Conservation (phyloP, 2,329 filamentous ascomycete genomes). For the Trichoderma harzianum region DNA sequence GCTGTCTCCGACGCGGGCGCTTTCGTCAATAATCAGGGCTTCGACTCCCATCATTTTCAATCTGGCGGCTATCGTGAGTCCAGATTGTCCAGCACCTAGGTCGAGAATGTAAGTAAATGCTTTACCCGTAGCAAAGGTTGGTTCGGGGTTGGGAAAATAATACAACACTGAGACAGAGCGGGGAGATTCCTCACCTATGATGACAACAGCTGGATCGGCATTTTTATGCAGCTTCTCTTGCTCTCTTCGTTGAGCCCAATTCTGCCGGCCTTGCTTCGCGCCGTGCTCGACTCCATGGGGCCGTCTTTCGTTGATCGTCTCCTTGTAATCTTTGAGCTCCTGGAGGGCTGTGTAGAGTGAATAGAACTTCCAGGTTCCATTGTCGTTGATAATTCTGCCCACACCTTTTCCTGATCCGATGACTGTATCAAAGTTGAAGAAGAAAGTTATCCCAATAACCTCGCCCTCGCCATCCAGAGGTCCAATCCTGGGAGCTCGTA, state of each 20-base stretch:
- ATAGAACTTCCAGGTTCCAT: conserved; percentile 56
- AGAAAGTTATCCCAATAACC: conserved; percentile 54
- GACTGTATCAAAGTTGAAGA: conserved; percentile 51
- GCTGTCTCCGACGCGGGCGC: conserved; percentile 58
- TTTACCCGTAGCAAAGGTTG: background rate
- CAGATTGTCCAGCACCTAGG: conserved; percentile 57
- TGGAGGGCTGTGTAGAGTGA: conserved; percentile 60
- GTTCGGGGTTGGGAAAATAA: background rate
- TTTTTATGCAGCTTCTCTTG: conserved; percentile 47
- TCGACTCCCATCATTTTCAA: conserved; percentile 57
- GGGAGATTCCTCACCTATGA: conserved; percentile 50
- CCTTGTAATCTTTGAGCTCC: conserved; percentile 52
- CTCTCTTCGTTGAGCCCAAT: conserved; percentile 56
- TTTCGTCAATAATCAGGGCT: conserved; percentile 56
- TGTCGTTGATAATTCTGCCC: conserved; percentile 46
- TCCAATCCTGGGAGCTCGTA: conserved; percentile 41
- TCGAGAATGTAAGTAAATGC: background rate
- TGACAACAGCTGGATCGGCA: conserved; percentile 54
- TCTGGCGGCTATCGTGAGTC: conserved; percentile 55
- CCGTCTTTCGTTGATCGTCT: conserved; percentile 45
- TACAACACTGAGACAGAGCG: background rate
- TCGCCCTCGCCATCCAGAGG: conserved; percentile 49
- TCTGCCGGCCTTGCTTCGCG: conserved; percentile 48
- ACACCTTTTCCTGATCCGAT: conserved; percentile 56
- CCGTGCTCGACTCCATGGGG: conserved; percentile 57